Evolutionary conservation across 2,329 filamentous ascomycete genomes (phyloP), one percentile per base, ranked within the genome.

Genomic region (Colletotrichum euphorbiae): DNA sequence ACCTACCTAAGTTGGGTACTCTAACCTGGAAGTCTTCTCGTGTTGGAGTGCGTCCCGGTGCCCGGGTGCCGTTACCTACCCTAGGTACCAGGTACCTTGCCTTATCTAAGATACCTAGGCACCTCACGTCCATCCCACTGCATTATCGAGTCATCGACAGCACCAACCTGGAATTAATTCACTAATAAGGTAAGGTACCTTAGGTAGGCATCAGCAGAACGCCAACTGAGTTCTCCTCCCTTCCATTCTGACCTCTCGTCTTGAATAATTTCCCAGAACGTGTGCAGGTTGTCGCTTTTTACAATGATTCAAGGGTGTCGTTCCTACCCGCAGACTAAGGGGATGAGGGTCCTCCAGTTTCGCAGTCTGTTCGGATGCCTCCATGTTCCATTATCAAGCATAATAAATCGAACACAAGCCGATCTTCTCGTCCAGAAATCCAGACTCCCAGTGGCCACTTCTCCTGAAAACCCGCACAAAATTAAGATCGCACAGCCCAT

Each of bases 351-450:
- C 45, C 24, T 51, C 50, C 51, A 63, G 51, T 62, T 63, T 62
- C 58, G 63, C 36, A 24, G 31, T 62, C 45, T 48, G 59, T 63
- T 68, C 65, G 60, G 54, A 65, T 65, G 61, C 61, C 52, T 63
- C 54, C 54, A 54, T 24, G 45, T 65, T 46, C 46, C 54, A 54
- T 28, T 42, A 54, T 68, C 60, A 68, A 65, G 65, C 65, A 68
- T 68, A 24, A 3, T 24, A 55, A 65, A 55, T 54, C 61, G 60
- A 48, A 69, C 62, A 50, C 61, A 46, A 60, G 66, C 61, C 62
- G 61, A 60, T 69, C 42, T 40, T 6, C 55, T 40, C 15, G 19
- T 17, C 48, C 24, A 8, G 21, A 24, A 21, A 3, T 24, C 48
- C n/a, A n/a, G 48, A 51, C 48, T 31, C 48, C 48, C 48, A 52